Conservation (phyloP, 257 asterid genomes). For the Nicotiana undulata region DNA sequence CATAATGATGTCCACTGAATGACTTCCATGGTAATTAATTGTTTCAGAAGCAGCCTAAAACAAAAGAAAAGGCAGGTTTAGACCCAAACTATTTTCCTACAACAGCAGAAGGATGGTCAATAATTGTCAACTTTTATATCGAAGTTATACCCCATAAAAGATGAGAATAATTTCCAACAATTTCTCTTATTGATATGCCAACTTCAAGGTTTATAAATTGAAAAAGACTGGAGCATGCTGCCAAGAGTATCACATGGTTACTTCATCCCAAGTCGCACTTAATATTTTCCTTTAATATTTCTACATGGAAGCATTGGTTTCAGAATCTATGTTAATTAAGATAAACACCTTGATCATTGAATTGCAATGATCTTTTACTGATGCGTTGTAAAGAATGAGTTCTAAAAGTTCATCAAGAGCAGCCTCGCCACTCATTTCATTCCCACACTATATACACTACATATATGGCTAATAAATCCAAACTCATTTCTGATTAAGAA, state of each 20-base stretch:
- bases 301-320: neutral
- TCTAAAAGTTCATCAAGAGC: neutral
- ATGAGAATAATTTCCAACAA: neutral
- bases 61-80: neutral
- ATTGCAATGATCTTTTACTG: neutral
- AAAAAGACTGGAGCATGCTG: neutral
- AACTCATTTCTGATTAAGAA: no score
- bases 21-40: conserved; percentile 89
- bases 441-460: neutral
- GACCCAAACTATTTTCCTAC: neutral
- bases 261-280: neutral
- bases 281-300: neutral
- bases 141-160: neutral
- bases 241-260: neutral
- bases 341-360: neutral
- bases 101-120: neutral
- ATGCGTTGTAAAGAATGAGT: neutral
- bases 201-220: neutral
- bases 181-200: neutral
- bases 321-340: neutral
- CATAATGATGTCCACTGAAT: conserved; percentile 83
- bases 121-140: neutral
- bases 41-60: conserved; percentile 66
- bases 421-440: neutral
- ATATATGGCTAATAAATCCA: no score